These are phyloP conservation scores for Mycothermus thermophilus DNA, from an alignment of 495 filamentous ascomycete species.

Conservation along the genomic window DNA sequence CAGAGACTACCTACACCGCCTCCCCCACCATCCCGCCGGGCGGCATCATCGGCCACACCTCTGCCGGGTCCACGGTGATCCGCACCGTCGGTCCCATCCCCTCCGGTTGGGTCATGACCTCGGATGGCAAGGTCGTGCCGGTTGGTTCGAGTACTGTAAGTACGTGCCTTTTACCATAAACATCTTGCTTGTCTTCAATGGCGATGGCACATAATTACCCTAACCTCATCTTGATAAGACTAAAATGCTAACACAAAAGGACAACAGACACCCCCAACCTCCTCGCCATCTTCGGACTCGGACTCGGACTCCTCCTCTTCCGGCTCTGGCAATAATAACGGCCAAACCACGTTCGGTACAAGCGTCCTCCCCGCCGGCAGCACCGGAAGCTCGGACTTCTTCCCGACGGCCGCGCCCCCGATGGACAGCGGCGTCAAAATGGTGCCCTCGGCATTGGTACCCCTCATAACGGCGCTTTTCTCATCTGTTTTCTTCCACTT, in stretches of 20 bases:
- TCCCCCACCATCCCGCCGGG: conserved; percentile 33
- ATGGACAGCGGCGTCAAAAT: too few relatives aligned
- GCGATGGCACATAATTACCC: neutral
- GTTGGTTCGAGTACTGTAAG: conserved; percentile 29
- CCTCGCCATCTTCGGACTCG: neutral
- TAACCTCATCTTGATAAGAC: too few relatives aligned
- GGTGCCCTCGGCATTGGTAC: too few relatives aligned
- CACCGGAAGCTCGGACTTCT: too few relatives aligned
- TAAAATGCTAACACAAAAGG: too few relatives aligned
- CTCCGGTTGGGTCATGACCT: conserved; percentile 60
- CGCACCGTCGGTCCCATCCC: conserved; percentile 38
- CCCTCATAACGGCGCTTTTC: too few relatives aligned
- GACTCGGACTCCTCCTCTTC: neutral
- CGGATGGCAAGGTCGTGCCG: conserved; percentile 53
- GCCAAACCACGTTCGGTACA: too few relatives aligned
- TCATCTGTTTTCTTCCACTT: too few relatives aligned
- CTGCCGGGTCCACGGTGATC: conserved; percentile 34
- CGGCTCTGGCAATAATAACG: too few relatives aligned
- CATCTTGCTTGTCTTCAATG: neutral
- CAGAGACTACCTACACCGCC: conserved; percentile 19
- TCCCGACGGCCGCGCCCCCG: too few relatives aligned
- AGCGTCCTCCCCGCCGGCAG: too few relatives aligned
- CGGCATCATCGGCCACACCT: conserved; percentile 45
- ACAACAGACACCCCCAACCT: too few relatives aligned
- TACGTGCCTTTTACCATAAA: conserved; percentile 5